A percentile compares a stretch with the other conserved stretches of the same genome.
Evolutionary conservation across 257 asterid species (phyloP).

Genomic region (Solanum etuberosum): DNA sequence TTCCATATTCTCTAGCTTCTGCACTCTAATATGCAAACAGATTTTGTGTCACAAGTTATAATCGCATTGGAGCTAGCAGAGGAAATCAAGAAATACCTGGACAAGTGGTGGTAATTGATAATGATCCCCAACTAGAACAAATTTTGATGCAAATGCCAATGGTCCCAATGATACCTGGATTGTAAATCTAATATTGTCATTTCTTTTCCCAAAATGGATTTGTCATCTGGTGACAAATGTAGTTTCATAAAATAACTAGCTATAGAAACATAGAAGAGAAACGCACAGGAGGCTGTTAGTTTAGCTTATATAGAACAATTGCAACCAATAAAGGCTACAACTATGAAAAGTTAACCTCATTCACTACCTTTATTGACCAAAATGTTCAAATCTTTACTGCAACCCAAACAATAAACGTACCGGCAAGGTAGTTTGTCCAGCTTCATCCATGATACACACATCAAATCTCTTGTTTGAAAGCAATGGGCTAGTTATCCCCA

Average conservation of each 20-base stretch:
- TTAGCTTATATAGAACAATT: neutral
- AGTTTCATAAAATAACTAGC: neutral
- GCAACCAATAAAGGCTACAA: neutral
- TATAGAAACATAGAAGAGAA: neutral
- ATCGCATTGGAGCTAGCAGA: conserved; percentile 4
- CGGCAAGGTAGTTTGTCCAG: conserved; percentile 95
- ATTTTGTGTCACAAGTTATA: conserved; percentile 4
- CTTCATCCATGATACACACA: conserved; percentile 98
- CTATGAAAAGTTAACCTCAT: neutral
- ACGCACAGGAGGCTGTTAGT: neutral
- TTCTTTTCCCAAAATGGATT: neutral
- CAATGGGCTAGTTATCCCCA: conserved; percentile 85
- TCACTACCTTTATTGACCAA: neutral
- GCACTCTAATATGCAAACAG: conserved; percentile 48
- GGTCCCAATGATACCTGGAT: conserved; percentile 91
- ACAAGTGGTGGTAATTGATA: conserved; percentile 98
- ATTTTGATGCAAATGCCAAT: conserved; percentile 71
- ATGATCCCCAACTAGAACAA: conserved; percentile 98
- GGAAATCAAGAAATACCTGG: conserved; percentile 44
- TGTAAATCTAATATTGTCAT: conserved; percentile 1
- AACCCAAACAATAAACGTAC: conserved; percentile 20
- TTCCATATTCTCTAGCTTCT: conserved; percentile 93
- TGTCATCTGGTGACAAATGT: neutral
- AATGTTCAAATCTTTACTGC: neutral
- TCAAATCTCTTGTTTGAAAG: conserved; percentile 80